Base-by-base conservation (phyloP, 2,329 filamentous ascomycete genomes). In the Colletotrichum limetticola region DNA sequence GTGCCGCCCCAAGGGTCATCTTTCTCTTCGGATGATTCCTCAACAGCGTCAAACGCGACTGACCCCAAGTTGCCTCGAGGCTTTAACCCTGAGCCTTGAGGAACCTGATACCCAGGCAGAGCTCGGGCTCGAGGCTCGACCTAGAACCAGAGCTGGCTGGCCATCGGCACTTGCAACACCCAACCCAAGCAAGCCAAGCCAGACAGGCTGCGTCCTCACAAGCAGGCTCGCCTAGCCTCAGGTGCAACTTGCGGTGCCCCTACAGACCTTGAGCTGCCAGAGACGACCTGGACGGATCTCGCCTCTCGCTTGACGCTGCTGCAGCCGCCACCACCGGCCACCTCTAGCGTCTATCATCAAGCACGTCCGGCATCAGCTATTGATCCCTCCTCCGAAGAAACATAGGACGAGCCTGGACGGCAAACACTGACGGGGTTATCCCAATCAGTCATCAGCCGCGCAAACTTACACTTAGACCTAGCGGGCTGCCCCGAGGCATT, bases 271-370 rank as follows among this genome's bases (percentile, higher is more conserved):
- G 62, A 46, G 35, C 42, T 53, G 55, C 65, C 49, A 22, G 37
- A 19, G 37, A 59, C n/a, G 37, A 42, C 37, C 16, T 19, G 37
- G 37, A 52, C 56, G 58, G 55, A 58, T 53, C 58, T 59, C 57
- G 66, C 66, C 66, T 69, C 70, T 59, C 59, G 59, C 59, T 42
- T 70, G 26, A 61, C 71, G 66, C 71, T 73, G 66, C 71, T 73
- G 71, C 71, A 71, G 67, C 71, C 71, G 71, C 71, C 71, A 71
- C 71, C 70, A 35, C 69, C 66, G 66, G 66, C 24, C 69, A 5
- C 26, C 42, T 63, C 26, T 72, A 69, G 70, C 66, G 66, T 42
- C 56, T 66, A 30, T 66, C 46, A 30, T 60, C 66, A 66, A 28
- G 16, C 37, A 26, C 35, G 26, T 53, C 70, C 59, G 66, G 53